These are phyloP conservation scores for Aureobasidium musti DNA, from an alignment of 2,329 filamentous ascomycete species.

Conservation along the genomic window DNA sequence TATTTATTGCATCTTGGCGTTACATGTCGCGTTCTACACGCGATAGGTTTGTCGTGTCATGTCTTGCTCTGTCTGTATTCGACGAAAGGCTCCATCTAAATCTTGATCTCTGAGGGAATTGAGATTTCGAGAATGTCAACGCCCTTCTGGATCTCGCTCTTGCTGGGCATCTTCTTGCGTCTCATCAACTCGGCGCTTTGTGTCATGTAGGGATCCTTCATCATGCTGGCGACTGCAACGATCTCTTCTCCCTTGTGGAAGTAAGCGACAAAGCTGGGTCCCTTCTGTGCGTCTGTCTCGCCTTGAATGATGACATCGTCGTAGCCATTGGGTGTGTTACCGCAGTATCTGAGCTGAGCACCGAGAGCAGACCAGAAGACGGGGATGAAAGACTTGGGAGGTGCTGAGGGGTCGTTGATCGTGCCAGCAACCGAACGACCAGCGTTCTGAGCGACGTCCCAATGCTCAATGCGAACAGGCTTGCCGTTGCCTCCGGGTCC, in stretches of 20 bases:
- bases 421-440: conserved; percentile 77
- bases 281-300: conserved; percentile 60
- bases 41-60: background rate
- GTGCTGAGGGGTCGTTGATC: conserved; percentile 66
- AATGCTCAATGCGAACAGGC: conserved; percentile 87
- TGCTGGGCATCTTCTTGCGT: conserved; percentile 75
- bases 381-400: conserved; percentile 76
- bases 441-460: conserved; percentile 95
- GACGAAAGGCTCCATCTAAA: conserved; percentile 38
- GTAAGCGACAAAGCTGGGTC: conserved; percentile 80
- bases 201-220: conserved; percentile 80
- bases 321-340: conserved; percentile 78
- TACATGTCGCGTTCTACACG: conserved; percentile 17
- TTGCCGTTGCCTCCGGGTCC: conserved; percentile 79
- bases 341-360: conserved; percentile 87
- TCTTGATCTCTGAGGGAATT: conserved; percentile 50
- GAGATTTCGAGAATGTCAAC: conserved; percentile 51
- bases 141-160: conserved; percentile 71
- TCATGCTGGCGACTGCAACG: conserved; percentile 89
- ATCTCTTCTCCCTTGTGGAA: conserved; percentile 85
- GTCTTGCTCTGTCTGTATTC: background rate
- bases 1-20: conserved; percentile 26
- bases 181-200: conserved; percentile 86
- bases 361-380: conserved; percentile 97
- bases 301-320: conserved; percentile 84